These are phyloP conservation scores for Neobulgaria alba DNA, from an alignment of 2,329 filamentous ascomycete species.

Conservation along the genomic window DNA sequence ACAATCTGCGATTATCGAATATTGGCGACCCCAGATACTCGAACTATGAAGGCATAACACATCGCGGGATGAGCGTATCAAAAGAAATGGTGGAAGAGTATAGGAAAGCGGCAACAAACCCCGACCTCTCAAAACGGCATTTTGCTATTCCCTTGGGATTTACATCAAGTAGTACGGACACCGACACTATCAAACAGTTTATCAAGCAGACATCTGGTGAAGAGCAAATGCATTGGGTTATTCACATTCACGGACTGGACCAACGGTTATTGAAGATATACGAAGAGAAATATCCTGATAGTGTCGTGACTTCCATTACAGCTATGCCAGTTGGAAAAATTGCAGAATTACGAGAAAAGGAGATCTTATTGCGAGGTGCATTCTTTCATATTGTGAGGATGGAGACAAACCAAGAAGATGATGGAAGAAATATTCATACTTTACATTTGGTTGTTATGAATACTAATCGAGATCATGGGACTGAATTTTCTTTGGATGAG, in stretches of 20 bases:
- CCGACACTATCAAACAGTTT: neutral
- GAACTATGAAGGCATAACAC: constrained; percentile 1
- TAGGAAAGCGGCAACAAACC: constrained; percentile 1
- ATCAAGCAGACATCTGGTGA: neutral
- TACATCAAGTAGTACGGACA: neutral
- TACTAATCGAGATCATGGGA: constrained; percentile 3
- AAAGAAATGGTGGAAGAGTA: neutral
- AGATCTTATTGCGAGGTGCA: constrained; percentile 1
- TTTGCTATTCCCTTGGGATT: constrained; percentile 1
- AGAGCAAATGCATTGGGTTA: constrained; percentile 1
- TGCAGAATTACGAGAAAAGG: constrained; percentile 2
- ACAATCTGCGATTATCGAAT: constrained; percentile 1
- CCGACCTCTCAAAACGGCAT: neutral
- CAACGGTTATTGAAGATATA: neutral
- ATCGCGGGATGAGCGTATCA: constrained; percentile 1
- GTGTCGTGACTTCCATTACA: constrained; percentile 1
- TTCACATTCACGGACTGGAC: constrained; percentile 1
- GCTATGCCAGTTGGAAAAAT: constrained; percentile 2
- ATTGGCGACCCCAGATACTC: constrained; percentile 1
- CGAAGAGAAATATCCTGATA: constrained; percentile 1
- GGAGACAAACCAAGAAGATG: neutral
- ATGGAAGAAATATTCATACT: neutral
- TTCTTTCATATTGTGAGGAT: constrained; percentile 2
- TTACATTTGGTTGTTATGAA: neutral
- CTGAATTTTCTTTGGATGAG: constrained; percentile 1